Percentiles rank a stretch among this genome's conserved stretches.
Conservation (phyloP, 805 yeast species). For the Candida xiaguanensis region DNA sequence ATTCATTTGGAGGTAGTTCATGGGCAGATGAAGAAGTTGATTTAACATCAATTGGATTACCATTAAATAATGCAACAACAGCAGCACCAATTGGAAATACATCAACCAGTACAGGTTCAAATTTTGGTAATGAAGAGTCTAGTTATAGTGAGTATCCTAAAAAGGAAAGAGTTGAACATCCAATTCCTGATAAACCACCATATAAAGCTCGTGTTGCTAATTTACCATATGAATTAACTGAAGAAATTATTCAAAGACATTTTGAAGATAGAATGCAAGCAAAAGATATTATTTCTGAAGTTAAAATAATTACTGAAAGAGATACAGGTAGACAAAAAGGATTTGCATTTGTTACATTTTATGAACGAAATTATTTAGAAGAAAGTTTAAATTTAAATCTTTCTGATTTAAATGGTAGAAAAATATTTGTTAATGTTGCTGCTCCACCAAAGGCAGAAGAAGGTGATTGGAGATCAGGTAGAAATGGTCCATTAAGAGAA, state of each 20-base stretch:
- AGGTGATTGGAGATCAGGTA: slow-evolving; percentile 43
- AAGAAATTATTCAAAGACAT: slow-evolving; percentile 58
- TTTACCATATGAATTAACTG: slow-evolving; percentile 77
- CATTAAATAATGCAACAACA: slow-evolving; percentile 14
- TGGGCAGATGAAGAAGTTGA: slow-evolving; percentile 88
- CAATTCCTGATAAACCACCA: slow-evolving; percentile 90
- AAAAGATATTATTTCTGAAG: slow-evolving; percentile 50
- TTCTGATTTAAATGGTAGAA: slow-evolving; percentile 45
- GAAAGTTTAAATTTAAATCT: slow-evolving; percentile 47
- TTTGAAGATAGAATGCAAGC: slow-evolving; percentile 56
- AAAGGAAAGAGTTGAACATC: slow-evolving; percentile 63
- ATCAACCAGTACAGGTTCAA: slow-evolving; percentile 9
- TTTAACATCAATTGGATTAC: slow-evolving; percentile 56
- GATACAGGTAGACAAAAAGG: slow-evolving; percentile 60
- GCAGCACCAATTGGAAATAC: slow-evolving; percentile 15
- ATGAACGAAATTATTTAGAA: slow-evolving; percentile 43
- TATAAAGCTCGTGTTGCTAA: slow-evolving; percentile 85
- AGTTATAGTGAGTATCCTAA: slow-evolving; percentile 22
- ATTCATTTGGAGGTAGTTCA: slow-evolving; percentile 64
- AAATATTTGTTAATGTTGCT: slow-evolving; percentile 53
- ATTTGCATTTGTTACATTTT: slow-evolving; percentile 52
- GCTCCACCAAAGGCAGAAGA: slow-evolving; percentile 51
- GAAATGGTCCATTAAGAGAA: slow-evolving; percentile 25
- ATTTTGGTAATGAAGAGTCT: slow-evolving; percentile 15
- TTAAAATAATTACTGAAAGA: slow-evolving; percentile 71